Base-by-base conservation (phyloP, 2,329 filamentous ascomycete genomes). In the Septoria linicola region DNA sequence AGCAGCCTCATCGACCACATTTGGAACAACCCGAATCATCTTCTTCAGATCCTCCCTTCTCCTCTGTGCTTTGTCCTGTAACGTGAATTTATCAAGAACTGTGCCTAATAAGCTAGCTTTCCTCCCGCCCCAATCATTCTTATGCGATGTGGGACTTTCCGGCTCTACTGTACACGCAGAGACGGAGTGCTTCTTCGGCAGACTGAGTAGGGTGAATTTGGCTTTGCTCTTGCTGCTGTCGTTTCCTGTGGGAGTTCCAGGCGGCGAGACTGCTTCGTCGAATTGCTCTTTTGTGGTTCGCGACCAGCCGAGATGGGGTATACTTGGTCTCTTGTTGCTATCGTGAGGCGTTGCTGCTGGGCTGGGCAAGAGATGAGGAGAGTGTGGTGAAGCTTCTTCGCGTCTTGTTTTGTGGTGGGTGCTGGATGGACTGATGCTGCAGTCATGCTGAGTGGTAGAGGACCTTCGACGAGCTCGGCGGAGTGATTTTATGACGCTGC, bases 11-110 rank as follows among this genome's bases (percentile, higher is more conserved):
- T n/a, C n/a, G n/a, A n/a, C 25, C 13, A 40, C 16, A 41, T 54
- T 50, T 35, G 58, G 58, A 23, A 68, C 59, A 41, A 68, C 58
- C 42, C 53, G 58, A 41, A 69, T 69, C 41, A 59, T 58, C 52
- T 53, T 63, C 62, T 65, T 68, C 49, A 69, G 49, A 21, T 67
- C 64, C 49, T 61, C 59, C 41, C 65, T 55, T 45, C 66, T 55
- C 55, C 61, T 66, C 51, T 64, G 55, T 27, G 61, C 65, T 44
- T 51, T 49, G 59, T 35, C 11, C 34, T 37, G 14, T 14, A n/a
- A n/a, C n/a, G 36, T 32, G 21, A 55, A 64, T 4, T 49, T 51
- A 8, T 63, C 59, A 46, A 61, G 43, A 4, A 63, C 48, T 30
- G 19, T 39, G 3, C 48, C 50, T 51, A 59, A 47, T 17, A 59